Percentiles rank a stretch among this genome's conserved stretches.
phyloP scores from a whole-genome alignment of 176 grass and related monocot genomes.

The Stipa capillata region DNA sequence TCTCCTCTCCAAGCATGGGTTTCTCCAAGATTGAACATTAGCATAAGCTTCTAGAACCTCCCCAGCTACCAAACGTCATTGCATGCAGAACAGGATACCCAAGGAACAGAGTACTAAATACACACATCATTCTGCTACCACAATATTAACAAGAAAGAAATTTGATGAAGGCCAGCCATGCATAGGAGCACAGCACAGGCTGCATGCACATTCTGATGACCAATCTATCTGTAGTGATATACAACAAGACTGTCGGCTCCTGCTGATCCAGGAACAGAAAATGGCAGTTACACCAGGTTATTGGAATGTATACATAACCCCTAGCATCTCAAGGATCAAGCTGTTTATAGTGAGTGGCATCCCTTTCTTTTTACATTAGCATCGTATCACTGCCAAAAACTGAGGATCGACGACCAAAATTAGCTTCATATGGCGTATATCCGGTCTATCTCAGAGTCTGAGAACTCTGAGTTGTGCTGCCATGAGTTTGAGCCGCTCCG shows the following conservation, averaged over 20 bases:
- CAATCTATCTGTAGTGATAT: conserved; percentile 40
- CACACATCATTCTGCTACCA: conserved; percentile 2
- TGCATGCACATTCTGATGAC: not conserved
- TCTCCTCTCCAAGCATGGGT: not conserved
- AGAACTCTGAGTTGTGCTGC: conserved; percentile 66
- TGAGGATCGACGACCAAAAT: not conserved
- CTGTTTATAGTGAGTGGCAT: not conserved
- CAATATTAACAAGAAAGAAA: not conserved
- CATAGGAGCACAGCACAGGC: too few relatives aligned
- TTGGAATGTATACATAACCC: conserved; percentile 32
- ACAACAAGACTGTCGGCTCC: conserved; percentile 20
- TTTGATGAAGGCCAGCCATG: conserved; percentile 19
- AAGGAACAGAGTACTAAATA: not conserved
- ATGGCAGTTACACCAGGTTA: conserved; percentile 36
- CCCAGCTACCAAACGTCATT: not conserved
- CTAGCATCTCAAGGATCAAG: conserved; percentile 4
- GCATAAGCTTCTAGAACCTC: not conserved
- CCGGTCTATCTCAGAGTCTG: conserved; percentile 72
- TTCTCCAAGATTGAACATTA: not conserved
- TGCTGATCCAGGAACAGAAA: conserved; percentile 25
- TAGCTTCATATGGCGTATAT: conserved; percentile 79
- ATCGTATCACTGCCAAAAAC: conserved; percentile 7
- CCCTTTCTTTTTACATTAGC: conserved; percentile 13
- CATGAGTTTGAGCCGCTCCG: conserved; percentile 77
- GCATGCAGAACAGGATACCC: too few relatives aligned